Evolutionary conservation across 2,329 filamentous ascomycete genomes (phyloP), one percentile per base, ranked within the genome.

Genomic region (Curvularia sp.): DNA sequence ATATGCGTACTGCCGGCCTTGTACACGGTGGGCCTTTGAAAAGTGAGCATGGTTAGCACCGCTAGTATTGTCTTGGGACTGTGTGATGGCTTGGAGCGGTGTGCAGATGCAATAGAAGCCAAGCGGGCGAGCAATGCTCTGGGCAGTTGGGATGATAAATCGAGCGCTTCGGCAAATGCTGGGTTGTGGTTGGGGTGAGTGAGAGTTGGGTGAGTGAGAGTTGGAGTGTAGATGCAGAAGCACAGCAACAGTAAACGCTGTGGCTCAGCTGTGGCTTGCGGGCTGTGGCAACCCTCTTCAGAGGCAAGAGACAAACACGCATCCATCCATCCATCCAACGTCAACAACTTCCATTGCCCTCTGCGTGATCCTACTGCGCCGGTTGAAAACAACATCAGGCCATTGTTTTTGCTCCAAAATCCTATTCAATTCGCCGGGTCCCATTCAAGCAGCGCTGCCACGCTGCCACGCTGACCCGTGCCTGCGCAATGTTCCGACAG

Each of bases 381-480:
- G 39, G 55, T 47, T 57, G 55, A 67, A 70, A 71, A 71, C 68
- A 71, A 69, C 61, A 67, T 72, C 70, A 72, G 70, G 61, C 70
- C 68, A 72, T 71, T 71, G 70, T 72, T 72, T 70, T 50, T 19
- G 34, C 45, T 46, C 30, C 45, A 34, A 43, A 27, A 54, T n/a
- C 28, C 58, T 34, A 47, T 54, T 43, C 55, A 41, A 32, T 56
- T 36, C 27, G 23, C 30, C 41, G 19, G n/a, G 2, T 36, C 43
- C 54, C 45, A 50, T 54, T 55, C 51, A 48, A 36, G 46, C 30
- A 43, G 51, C 32, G 49, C 39, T 49, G 49, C 27, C 18, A 46
- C 32, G 49, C 39, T 49, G 49, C 27, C 18, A 46, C 46, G 12
- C 25, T 48, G 10, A 6, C 39, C 34, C 34, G 36, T 48, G 39